A percentile compares a stretch with the other conserved stretches of the same genome.
Evolutionary conservation across 805 yeast genomes (phyloP).

Genomic region (Ogataea methylovora): DNA sequence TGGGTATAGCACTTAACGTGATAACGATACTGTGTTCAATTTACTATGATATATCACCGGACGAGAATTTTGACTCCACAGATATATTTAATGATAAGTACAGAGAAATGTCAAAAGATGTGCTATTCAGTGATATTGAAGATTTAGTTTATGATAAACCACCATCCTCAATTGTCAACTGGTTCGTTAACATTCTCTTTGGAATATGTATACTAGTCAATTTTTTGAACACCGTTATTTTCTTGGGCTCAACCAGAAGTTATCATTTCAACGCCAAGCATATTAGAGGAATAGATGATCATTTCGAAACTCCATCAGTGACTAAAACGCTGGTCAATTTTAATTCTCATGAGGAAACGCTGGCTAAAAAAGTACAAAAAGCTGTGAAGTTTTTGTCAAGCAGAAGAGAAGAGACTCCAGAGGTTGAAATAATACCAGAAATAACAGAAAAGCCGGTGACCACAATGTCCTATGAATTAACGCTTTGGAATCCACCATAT

Average conservation of each 20-base stretch:
- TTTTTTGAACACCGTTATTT: background rate
- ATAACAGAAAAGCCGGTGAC: background rate
- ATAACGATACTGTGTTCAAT: constrained; percentile 9
- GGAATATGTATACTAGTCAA: background rate
- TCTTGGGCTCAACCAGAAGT: background rate
- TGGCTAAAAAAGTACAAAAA: background rate
- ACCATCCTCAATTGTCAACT: background rate
- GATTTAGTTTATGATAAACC: background rate
- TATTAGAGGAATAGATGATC: background rate
- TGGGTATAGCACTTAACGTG: constrained; percentile 10
- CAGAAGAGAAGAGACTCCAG: background rate
- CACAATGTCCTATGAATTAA: constrained; percentile 17
- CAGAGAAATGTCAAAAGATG: background rate
- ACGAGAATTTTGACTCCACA: constrained; percentile 1
- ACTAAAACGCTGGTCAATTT: background rate
- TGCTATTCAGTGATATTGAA: background rate
- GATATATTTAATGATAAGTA: constrained; percentile 5
- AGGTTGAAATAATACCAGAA: background rate
- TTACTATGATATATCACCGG: constrained; percentile 2
- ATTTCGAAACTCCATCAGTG: background rate
- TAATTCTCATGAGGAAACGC: background rate
- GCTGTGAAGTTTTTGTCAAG: too few relatives aligned
- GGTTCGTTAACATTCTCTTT: background rate
- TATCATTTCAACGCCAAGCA: constrained; percentile 1
- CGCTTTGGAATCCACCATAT: constrained; percentile 61